Base-by-base conservation (phyloP, 176 grass and related monocot species). In the Musa itinerans region DNA sequence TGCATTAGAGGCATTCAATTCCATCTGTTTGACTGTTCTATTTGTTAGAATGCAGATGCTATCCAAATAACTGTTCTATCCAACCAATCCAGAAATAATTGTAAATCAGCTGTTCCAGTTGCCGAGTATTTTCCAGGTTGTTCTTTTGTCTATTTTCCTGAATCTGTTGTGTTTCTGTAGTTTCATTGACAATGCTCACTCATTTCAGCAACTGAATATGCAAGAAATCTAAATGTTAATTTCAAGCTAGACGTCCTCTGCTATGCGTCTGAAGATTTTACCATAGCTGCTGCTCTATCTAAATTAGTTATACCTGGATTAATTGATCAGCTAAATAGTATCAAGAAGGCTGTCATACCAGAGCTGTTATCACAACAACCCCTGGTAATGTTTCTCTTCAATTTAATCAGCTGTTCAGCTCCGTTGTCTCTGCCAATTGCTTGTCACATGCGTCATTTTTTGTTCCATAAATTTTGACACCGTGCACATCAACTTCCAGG, bases 241-340 rank as follows among this genome's bases (percentile, higher is more conserved):
- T 81, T 93, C 83, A 98, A 86, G 82, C 88, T 98, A 51, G 88
- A 98, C 82, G 74, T 93, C 85, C 75, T 98, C 24, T 98, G 94
- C 79, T 98, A 91, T 74, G 74, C 75, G 75, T 82, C 94, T 64
- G 52, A 84, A 78, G 79, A 85, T 78, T 82, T 78, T 84, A 79
- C 88, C 53, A 69, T 98, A 65, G 55, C 80, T 2, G 74, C 72
- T 77, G 71, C 86, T 85, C 67, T 98, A 24, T 90, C 87, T 77
- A 84, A 93, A 76, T 76, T 93, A 53, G 52, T 98, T 80, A 72
- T 98, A 73, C 90, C 94, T 52, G 94, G 90, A 78, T 85, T 91
- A 78, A 57, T 80, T 80, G 88, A 89, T 85, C 94, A 98, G 63
- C 57, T 98, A 76, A 65, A 58, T 43, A 64, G 52, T 83, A 91